Conservation (phyloP, 371 early-diverging fungal genomes). For the Conidiobolus incongruus region DNA sequence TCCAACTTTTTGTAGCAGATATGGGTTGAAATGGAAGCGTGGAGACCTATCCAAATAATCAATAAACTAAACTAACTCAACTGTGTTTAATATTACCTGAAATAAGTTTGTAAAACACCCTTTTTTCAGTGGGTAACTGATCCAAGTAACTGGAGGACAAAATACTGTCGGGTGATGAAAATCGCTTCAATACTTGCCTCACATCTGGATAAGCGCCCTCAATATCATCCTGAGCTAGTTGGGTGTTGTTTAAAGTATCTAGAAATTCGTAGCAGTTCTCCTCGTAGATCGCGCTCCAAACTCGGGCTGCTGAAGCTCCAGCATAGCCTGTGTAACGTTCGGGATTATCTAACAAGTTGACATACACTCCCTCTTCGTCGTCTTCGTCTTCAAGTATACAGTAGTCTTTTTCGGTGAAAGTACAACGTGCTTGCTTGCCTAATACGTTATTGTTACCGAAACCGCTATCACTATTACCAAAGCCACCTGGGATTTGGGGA, state of each 20-base stretch:
- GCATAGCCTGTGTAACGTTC: slow-evolving; percentile 93
- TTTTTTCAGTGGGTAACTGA: slow-evolving; percentile 2
- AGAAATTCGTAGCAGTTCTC: slow-evolving; percentile 84
- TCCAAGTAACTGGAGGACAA: too few relatives aligned
- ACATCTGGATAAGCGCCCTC: too few relatives aligned
- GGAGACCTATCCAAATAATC: slow-evolving; percentile 29
- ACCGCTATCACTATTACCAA: background rate
- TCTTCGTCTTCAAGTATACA: slow-evolving; percentile 69
- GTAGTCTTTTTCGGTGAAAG: slow-evolving; percentile 59
- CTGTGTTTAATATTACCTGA: slow-evolving; percentile 32
- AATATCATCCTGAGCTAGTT: too few relatives aligned
- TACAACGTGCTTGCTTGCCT: slow-evolving; percentile 17
- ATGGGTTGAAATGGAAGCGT: slow-evolving; percentile 93
- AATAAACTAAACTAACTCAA: background rate
- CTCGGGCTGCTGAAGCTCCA: slow-evolving; percentile 61
- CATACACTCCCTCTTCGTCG: slow-evolving; percentile 49
- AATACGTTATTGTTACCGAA: background rate
- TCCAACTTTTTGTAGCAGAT: slow-evolving; percentile 84
- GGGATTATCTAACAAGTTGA: slow-evolving; percentile 75
- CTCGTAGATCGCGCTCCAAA: slow-evolving; percentile 88
- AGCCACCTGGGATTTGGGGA: background rate
- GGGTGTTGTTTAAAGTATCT: slow-evolving; percentile 5
- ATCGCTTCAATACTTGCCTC: too few relatives aligned
- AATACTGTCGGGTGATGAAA: too few relatives aligned
- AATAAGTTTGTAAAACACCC: slow-evolving; percentile 76